Percentiles rank a stretch among this genome's conserved stretches.
Evolutionary conservation across 2,329 filamentous ascomycete genomes (phyloP).

Genomic region (Aspergillus transmontanensis): DNA sequence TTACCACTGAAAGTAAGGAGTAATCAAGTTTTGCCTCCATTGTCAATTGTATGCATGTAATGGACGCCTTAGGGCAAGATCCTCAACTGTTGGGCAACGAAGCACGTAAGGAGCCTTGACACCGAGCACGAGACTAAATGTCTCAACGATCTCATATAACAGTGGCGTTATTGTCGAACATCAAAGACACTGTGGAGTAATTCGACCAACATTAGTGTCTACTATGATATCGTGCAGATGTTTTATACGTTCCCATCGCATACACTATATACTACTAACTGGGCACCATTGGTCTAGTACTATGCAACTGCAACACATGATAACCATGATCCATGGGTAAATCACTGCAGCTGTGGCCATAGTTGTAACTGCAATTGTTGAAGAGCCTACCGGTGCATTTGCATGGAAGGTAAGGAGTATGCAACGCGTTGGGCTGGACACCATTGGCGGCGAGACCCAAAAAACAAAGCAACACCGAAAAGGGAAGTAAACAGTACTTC

Average conservation of each 20-base stretch:
- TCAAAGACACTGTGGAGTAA: background rate
- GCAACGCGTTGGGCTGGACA: background rate
- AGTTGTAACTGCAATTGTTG: background rate
- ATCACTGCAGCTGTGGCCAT: slow-evolving; percentile 4
- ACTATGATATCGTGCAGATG: background rate
- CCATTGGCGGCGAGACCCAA: background rate
- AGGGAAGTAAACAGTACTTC: background rate
- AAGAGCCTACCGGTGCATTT: slow-evolving; percentile 1
- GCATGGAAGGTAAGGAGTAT: slow-evolving; percentile 1
- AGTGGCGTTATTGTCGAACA: background rate
- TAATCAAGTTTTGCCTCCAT: background rate
- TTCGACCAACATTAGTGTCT: background rate
- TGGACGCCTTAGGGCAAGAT: background rate
- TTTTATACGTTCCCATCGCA: background rate
- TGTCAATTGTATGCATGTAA: background rate
- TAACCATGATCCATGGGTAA: background rate
- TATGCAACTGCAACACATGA: background rate
- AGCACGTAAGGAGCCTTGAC: background rate
- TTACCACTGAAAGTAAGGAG: background rate
- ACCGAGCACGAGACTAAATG: background rate
- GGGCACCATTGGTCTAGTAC: background rate
- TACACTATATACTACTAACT: background rate
- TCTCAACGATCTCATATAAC: background rate
- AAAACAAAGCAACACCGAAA: background rate
- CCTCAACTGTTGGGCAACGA: background rate